These are phyloP conservation scores for Willaertia magna DNA, from an alignment of 208 protist genomes.

Conservation along the genomic window DNA sequence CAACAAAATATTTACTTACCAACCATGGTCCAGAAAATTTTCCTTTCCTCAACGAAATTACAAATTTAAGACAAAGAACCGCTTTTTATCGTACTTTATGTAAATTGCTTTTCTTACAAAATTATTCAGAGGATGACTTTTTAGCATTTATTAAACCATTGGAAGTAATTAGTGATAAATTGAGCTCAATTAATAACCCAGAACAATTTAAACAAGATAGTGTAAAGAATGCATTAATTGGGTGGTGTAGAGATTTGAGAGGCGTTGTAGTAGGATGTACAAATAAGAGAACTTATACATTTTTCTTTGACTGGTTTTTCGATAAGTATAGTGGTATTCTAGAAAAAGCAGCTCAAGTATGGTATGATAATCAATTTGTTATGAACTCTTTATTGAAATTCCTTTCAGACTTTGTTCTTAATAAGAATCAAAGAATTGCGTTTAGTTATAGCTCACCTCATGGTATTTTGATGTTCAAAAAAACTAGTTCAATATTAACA, in stretches of 20 bases:
- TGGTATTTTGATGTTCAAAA: conserved; percentile 53
- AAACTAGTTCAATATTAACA: conserved; percentile 27
- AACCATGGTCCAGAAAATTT: conserved; percentile 36
- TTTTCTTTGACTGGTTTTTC: conserved; percentile 50
- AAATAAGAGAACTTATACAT: conserved; percentile 32
- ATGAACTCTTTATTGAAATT: conserved; percentile 23
- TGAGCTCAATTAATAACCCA: background rate
- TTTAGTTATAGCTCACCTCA: conserved; percentile 43
- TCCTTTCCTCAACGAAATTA: conserved; percentile 30
- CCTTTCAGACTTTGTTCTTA: conserved; percentile 38
- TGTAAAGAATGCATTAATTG: conserved; percentile 26
- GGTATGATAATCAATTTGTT: background rate
- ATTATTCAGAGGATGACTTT: conserved; percentile 25
- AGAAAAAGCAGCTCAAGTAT: conserved; percentile 1
- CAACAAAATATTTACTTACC: conserved; percentile 23
- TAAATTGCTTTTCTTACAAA: conserved; percentile 32
- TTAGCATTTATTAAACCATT: conserved; percentile 30
- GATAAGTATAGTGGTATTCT: conserved; percentile 18
- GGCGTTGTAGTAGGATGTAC: conserved; percentile 30
- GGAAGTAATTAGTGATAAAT: background rate
- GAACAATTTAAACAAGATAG: background rate
- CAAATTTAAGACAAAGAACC: conserved; percentile 30
- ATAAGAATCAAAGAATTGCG: conserved; percentile 32
- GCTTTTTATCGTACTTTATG: conserved; percentile 35
- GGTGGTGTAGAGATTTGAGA: conserved; percentile 36